Conservation (phyloP, 495 filamentous ascomycete genomes). For the Schizothecium vesticola region DNA sequence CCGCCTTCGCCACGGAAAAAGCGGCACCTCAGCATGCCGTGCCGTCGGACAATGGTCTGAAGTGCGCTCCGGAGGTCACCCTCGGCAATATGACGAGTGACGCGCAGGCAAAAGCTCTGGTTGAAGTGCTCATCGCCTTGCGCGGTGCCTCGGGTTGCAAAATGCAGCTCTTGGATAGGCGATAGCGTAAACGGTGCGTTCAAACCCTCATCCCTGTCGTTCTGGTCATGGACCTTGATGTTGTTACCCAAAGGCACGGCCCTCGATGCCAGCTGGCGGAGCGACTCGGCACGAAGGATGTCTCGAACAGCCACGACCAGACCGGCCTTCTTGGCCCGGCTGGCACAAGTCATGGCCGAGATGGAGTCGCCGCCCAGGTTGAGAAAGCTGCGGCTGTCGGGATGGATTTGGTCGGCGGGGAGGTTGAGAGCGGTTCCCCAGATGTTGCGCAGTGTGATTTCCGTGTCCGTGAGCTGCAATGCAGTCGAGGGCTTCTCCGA, state of each 20-base stretch:
- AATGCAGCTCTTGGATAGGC: slow-evolving; percentile 57
- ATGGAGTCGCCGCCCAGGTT: slow-evolving; percentile 62
- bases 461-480: slow-evolving; percentile 10
- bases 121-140: slow-evolving; percentile 56
- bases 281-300: slow-evolving; percentile 44
- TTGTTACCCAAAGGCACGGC: slow-evolving; percentile 10
- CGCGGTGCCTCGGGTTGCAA: slow-evolving; percentile 38
- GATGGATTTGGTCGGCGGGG: slow-evolving; percentile 29
- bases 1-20: slow-evolving; percentile 28
- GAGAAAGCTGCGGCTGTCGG: slow-evolving; percentile 49
- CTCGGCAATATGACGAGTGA: slow-evolving; percentile 38
- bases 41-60: slow-evolving; percentile 46
- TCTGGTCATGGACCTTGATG: not conserved
- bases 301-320: slow-evolving; percentile 24
- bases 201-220: not conserved
- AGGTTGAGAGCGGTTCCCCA: slow-evolving; percentile 26
- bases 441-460: slow-evolving; percentile 18
- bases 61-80: slow-evolving; percentile 37
- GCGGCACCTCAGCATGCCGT: slow-evolving; percentile 60
- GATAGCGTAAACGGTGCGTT: slow-evolving; percentile 36
- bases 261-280: slow-evolving; percentile 24
- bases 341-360: slow-evolving; percentile 48
- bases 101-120: slow-evolving; percentile 52
- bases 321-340: slow-evolving; percentile 19
- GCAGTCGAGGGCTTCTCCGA: not conserved